Evolutionary conservation across 345 rosid genomes (phyloP).

Genomic region (Ailanthus altissimus): DNA sequence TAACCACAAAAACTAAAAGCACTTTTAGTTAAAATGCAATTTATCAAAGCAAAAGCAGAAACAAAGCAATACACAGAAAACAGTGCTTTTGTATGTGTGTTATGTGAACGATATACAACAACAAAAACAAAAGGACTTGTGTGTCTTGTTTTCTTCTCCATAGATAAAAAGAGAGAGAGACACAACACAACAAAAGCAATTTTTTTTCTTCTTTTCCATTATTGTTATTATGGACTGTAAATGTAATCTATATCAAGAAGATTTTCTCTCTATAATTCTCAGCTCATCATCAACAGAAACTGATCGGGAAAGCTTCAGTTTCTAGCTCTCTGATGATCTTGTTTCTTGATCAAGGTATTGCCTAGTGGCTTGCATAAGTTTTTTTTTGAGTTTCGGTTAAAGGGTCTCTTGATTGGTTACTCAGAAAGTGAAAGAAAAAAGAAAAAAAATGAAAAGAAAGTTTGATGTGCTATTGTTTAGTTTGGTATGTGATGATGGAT

Average conservation of each 20-base stretch:
- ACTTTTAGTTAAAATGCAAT: not conserved
- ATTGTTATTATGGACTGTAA: conserved; percentile 35
- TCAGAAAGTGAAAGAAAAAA: conserved; percentile 8
- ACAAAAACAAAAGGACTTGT: not conserved
- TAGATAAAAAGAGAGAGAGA: conserved; percentile 18
- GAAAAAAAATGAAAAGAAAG: not conserved
- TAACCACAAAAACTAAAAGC: not conserved
- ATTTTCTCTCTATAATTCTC: conserved; percentile 29
- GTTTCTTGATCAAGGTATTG: not conserved
- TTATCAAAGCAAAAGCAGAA: not conserved
- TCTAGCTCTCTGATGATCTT: conserved; percentile 38
- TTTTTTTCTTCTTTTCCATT: no score
- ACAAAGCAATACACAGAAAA: not conserved
- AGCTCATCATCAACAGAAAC: conserved; percentile 22
- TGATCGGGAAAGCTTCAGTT: conserved; percentile 24
- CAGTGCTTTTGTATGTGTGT: not conserved
- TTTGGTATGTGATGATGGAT: not conserved
- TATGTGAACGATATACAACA: not conserved
- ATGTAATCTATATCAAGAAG: conserved; percentile 13
- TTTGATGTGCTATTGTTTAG: not conserved
- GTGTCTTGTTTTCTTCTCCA: conserved; percentile 34
- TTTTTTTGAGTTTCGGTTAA: not conserved
- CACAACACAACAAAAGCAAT: conserved; percentile 11
- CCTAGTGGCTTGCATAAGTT: not conserved
- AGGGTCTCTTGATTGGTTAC: conserved; percentile 7